phyloP scores from a whole-genome alignment of 2,329 filamentous ascomycete genomes.

The Coniella vitis region DNA sequence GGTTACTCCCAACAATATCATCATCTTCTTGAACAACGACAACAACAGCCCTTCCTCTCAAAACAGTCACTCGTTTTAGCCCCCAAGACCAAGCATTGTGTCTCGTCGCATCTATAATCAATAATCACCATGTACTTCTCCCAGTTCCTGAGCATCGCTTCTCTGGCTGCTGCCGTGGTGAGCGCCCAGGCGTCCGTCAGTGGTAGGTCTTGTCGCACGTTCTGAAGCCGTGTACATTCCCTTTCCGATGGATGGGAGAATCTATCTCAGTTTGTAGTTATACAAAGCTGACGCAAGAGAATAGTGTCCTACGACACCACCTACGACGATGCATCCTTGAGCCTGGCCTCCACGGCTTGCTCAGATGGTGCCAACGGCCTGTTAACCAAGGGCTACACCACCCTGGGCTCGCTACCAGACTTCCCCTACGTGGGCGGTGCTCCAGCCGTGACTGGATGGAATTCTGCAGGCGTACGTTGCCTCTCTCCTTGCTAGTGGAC shows the following conservation, averaged over 20 bases:
- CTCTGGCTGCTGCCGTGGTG: constrained; percentile 22
- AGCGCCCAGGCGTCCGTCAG: constrained; percentile 17
- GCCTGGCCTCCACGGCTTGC: constrained; percentile 55
- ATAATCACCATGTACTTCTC: constrained; percentile 19
- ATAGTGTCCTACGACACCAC: constrained; percentile 64
- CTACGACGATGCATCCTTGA: constrained; percentile 56
- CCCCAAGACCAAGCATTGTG: background rate
- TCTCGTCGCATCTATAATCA: background rate
- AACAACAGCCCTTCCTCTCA: background rate
- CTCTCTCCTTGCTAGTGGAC: too few relatives aligned
- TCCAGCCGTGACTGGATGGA: constrained; percentile 46
- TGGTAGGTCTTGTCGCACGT: constrained; percentile 15
- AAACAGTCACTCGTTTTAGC: too few relatives aligned
- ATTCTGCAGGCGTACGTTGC: constrained; percentile 35
- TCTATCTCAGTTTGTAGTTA: too few relatives aligned
- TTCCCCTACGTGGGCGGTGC: constrained; percentile 52
- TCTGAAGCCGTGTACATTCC: too few relatives aligned
- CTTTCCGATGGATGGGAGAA: too few relatives aligned
- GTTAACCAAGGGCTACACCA: constrained; percentile 52
- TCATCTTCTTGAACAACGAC: background rate
- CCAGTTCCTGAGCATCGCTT: constrained; percentile 22
- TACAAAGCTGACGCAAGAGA: constrained; percentile 18
- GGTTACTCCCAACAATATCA: too few relatives aligned
- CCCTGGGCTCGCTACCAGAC: constrained; percentile 40
- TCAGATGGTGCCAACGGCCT: constrained; percentile 63